Percentiles rank a stretch among this genome's conserved stretches.
Evolutionary conservation across 179 eudicot genomes (phyloP).

Genomic region (Actinidia arguta): DNA sequence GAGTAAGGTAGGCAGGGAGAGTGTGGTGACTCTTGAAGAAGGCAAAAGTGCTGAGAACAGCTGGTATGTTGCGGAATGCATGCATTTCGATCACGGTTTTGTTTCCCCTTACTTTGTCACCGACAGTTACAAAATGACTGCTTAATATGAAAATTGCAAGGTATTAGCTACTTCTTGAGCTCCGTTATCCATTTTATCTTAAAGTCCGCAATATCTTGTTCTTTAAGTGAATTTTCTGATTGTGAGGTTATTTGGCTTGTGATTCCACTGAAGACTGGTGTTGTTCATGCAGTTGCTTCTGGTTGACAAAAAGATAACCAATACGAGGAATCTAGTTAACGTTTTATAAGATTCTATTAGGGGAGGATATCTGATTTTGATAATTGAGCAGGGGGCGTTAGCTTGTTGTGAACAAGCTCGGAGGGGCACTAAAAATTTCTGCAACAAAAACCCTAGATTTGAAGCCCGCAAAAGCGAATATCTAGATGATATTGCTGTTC

Average conservation of each 20-base stretch:
- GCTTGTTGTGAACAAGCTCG: slow-evolving; percentile 88
- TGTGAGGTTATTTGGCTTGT: neutral
- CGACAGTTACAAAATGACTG: slow-evolving; percentile 83
- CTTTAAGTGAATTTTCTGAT: slow-evolving; percentile 5
- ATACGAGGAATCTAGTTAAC: slow-evolving; percentile 70
- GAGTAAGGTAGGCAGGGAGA: slow-evolving; percentile 82
- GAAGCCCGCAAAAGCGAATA: slow-evolving; percentile 82
- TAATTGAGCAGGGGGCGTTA: slow-evolving; percentile 86
- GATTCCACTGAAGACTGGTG: slow-evolving; percentile 17
- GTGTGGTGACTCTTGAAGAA: slow-evolving; percentile 92
- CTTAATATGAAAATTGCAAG: slow-evolving; percentile 87
- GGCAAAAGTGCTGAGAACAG: slow-evolving; percentile 65
- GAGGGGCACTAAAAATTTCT: slow-evolving; percentile 84
- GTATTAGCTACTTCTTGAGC: slow-evolving; percentile 27
- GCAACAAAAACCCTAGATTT: slow-evolving; percentile 93
- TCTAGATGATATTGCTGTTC: slow-evolving; percentile 86
- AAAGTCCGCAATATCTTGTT: neutral
- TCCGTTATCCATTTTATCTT: neutral
- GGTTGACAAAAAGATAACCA: slow-evolving; percentile 80
- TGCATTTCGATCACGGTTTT: slow-evolving; percentile 94
- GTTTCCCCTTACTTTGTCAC: slow-evolving; percentile 92
- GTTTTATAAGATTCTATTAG: slow-evolving; percentile 80
- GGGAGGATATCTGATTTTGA: slow-evolving; percentile 63
- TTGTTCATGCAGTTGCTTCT: slow-evolving; percentile 61
- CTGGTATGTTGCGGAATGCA: slow-evolving; percentile 84